A percentile compares a stretch with the other conserved stretches of the same genome.
These are phyloP conservation scores for Orbilia javanica DNA, from an alignment of 2,329 filamentous ascomycete genomes.

Conservation along the genomic window DNA sequence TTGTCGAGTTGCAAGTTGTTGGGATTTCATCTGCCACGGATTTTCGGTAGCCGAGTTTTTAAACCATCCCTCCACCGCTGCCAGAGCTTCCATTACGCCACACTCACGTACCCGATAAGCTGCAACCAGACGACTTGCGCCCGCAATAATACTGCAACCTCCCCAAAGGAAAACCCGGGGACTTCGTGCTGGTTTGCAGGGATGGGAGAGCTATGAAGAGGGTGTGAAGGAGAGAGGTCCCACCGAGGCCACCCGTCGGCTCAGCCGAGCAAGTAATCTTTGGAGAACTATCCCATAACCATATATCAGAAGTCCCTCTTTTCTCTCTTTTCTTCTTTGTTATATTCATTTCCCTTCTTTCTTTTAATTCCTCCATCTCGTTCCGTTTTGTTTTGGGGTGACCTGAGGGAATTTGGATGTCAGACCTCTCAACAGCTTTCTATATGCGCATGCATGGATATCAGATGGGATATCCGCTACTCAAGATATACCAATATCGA, in stretches of 20 bases:
- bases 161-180: background rate
- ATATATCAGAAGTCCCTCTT: background rate
- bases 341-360: background rate
- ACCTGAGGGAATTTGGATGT: background rate
- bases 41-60: slow-evolving; percentile 55
- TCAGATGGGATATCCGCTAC: background rate
- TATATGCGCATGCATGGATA: no score
- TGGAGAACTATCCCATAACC: background rate
- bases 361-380: background rate
- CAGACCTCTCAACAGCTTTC: background rate
- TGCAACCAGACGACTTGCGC: background rate
- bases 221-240: background rate
- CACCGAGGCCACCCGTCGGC: slow-evolving; percentile 3
- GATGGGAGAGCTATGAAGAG: background rate
- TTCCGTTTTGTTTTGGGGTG: background rate
- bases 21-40: slow-evolving; percentile 44
- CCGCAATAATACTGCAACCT: background rate
- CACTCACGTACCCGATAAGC: background rate
- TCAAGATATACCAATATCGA: background rate
- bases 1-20: slow-evolving; percentile 43
- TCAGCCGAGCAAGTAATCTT: slow-evolving; percentile 1
- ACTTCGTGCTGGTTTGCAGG: background rate
- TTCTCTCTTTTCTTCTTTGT: background rate
- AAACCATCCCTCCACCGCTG: no score
- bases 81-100: background rate